These are phyloP conservation scores for Chlorophyllum brunneum DNA, from an alignment of 768 basidiomycete genomes.

Conservation along the genomic window DNA sequence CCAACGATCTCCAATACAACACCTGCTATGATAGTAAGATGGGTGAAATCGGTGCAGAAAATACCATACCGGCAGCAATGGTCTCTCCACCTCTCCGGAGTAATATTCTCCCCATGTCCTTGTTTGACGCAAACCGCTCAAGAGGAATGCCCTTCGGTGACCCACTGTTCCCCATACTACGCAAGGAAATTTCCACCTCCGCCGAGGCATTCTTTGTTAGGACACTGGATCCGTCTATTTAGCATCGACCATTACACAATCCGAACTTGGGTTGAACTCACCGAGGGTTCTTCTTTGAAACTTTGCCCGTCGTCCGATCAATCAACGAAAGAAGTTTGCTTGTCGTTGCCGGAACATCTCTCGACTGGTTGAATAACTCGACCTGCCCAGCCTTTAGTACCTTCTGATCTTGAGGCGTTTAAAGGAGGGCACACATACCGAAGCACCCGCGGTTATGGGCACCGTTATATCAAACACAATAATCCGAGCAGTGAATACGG, in stretches of 20 bases:
- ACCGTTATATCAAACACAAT: constrained; percentile 91
- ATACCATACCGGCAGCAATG: constrained; percentile 74
- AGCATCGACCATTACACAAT: not conserved
- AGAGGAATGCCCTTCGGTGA: constrained; percentile 65
- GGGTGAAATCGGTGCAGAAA: not conserved
- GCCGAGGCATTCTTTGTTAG: constrained; percentile 83
- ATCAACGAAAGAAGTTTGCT: constrained; percentile 74
- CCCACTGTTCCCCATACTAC: constrained; percentile 50
- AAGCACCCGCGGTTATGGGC: constrained; percentile 84
- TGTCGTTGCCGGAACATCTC: constrained; percentile 87
- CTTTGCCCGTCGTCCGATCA: constrained; percentile 73
- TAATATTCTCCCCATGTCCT: constrained; percentile 93
- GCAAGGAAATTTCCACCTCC: constrained; percentile 77
- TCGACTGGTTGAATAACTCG: constrained; percentile 93
- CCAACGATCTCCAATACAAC: constrained; percentile 36
- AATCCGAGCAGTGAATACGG: constrained; percentile 78
- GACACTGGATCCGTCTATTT: constrained; percentile 47
- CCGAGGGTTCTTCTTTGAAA: constrained; percentile 80
- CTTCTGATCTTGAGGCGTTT: not conserved
- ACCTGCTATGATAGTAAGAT: constrained; percentile 27
- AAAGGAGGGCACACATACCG: constrained; percentile 43
- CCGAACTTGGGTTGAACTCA: constrained; percentile 22
- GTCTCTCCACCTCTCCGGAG: constrained; percentile 90
- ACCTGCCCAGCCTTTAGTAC: constrained; percentile 42
- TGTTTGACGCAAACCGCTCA: constrained; percentile 83